These are phyloP conservation scores for Trypanosoma cruzi DNA, from an alignment of 208 protist genomes.

Conservation along the genomic window DNA sequence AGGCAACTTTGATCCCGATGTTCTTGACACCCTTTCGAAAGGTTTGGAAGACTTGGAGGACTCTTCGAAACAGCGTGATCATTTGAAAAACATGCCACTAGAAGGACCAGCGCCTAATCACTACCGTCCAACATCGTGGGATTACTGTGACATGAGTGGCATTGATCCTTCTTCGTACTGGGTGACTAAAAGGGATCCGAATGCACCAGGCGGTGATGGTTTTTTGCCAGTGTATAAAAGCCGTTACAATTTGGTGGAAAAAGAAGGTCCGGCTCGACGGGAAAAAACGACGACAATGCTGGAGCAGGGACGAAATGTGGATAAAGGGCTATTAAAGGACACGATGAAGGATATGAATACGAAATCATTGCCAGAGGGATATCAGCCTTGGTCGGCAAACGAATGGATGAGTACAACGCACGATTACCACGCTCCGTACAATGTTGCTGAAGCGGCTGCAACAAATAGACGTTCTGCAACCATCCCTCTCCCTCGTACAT, in stretches of 20 bases:
- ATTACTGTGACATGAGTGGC: conserved; percentile 83
- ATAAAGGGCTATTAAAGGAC: conserved; percentile 45
- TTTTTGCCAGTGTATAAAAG: conserved; percentile 77
- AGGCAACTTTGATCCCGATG: conserved; percentile 61
- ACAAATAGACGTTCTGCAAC: conserved; percentile 68
- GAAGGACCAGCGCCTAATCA: conserved; percentile 41
- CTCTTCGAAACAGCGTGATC: conserved; percentile 32
- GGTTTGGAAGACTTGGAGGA: conserved; percentile 51
- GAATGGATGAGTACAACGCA: conserved; percentile 89
- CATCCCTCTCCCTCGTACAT: conserved; percentile 63
- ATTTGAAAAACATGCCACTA: conserved; percentile 60
- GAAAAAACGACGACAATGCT: conserved; percentile 52
- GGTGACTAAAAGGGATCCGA: conserved; percentile 45
- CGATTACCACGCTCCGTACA: conserved; percentile 74
- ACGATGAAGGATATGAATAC: conserved; percentile 48
- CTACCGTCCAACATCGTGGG: conserved; percentile 84
- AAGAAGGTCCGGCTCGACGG: conserved; percentile 70
- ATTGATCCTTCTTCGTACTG: conserved; percentile 79
- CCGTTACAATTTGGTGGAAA: conserved; percentile 88
- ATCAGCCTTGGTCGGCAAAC: conserved; percentile 66
- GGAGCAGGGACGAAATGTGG: conserved; percentile 52
- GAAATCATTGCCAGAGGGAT: conserved; percentile 60
- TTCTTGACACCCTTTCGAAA: conserved; percentile 53
- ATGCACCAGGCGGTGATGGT: conserved; percentile 28
- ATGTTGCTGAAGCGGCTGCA: conserved; percentile 48